Base-by-base conservation (phyloP, 495 filamentous ascomycete genomes). In the Xylaria palmicola region DNA sequence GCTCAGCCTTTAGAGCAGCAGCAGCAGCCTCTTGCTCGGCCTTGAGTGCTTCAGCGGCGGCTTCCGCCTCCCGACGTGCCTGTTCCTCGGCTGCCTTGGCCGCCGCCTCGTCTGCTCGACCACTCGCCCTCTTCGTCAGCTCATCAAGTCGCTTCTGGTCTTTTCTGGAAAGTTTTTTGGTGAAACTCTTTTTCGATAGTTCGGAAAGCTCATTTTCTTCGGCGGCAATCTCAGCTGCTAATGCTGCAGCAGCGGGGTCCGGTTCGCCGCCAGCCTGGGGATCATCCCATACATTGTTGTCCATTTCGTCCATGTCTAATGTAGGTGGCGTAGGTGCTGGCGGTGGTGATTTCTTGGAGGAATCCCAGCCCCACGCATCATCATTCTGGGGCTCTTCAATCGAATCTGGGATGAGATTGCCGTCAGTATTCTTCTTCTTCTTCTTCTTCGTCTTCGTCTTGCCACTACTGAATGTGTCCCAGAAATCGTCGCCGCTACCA, bases 361-460 rank as follows among this genome's bases (percentile, higher is more conserved):
- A 62, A 26, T 73, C 71, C 69, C 74, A 74, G 9, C 62, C 69
- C 77, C 75, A 80, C 17, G 69, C 67, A 19, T 71, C 71, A 5
- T 78, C 74, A 6, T 66, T 60, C 36, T 72, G 75, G 17, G 76
- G 78, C 55, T 81, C 77, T 56, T 81, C 78, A 50, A 78, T 76
- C 6, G 69, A 66, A 58, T 79, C 79, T 7, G 75, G 75, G 63
- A 78, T 79, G 47, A 76, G 65, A 20, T 60, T 62, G n/a, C 66
- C 62, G 45, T 68, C 66, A 20, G 62, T 44, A 34, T 64, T 63
- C 43, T 66, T 65, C 52, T 74, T 73, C 54, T 77, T 72, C 22
- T 72, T 54, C 63, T 19, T 75, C 73, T n/a, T n/a, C n/a, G n/a
- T n/a, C n/a, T n/a, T n/a, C 19, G 55, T 66, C 45, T 75, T 77